These are phyloP conservation scores for Aspergillus quadricinctus DNA, from an alignment of 2,329 filamentous ascomycete genomes.

Conservation along the genomic window DNA sequence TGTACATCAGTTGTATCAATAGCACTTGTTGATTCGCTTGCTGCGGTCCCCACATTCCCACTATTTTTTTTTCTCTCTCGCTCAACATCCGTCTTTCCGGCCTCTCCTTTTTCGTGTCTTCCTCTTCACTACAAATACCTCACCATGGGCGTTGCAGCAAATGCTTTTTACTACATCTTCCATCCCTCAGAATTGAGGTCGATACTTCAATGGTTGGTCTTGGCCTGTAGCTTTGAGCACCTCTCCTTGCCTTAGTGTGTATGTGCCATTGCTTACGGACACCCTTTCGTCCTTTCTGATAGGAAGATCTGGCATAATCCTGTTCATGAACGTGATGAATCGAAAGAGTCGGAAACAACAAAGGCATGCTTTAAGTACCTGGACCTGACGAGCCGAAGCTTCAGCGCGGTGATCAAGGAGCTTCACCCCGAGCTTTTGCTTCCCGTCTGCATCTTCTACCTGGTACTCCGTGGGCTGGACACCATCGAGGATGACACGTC, in stretches of 20 bases:
- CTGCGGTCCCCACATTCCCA: not conserved
- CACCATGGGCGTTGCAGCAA: conserved; percentile 41
- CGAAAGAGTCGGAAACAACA: conserved; percentile 69
- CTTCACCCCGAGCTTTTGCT: conserved; percentile 90
- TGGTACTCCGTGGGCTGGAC: conserved; percentile 85
- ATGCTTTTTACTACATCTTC: conserved; percentile 65
- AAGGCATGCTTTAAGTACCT: conserved; percentile 83
- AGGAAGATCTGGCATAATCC: conserved; percentile 98
- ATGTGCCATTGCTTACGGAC: conserved; percentile 11
- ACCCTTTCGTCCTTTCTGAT: conserved; percentile 6
- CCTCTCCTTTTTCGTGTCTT: conserved; percentile 9
- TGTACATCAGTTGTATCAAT: not conserved
- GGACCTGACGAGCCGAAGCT: conserved; percentile 85
- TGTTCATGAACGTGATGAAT: conserved; percentile 74
- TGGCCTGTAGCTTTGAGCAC: conserved; percentile 1
- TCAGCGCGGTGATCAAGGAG: conserved; percentile 89
- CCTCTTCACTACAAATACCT: conserved; percentile 10
- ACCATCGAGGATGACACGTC: conserved; percentile 99
- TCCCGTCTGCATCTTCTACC: conserved; percentile 86
- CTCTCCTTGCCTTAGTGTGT: conserved; percentile 2
- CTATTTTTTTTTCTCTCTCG: conserved; percentile 9
- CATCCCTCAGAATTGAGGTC: conserved; percentile 75
- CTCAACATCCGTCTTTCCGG: conserved; percentile 1
- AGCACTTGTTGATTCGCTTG: not conserved
- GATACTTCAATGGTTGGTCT: conserved; percentile 78